phyloP scores from a whole-genome alignment of 495 filamentous ascomycete species.

The Talaromyces ruber region DNA sequence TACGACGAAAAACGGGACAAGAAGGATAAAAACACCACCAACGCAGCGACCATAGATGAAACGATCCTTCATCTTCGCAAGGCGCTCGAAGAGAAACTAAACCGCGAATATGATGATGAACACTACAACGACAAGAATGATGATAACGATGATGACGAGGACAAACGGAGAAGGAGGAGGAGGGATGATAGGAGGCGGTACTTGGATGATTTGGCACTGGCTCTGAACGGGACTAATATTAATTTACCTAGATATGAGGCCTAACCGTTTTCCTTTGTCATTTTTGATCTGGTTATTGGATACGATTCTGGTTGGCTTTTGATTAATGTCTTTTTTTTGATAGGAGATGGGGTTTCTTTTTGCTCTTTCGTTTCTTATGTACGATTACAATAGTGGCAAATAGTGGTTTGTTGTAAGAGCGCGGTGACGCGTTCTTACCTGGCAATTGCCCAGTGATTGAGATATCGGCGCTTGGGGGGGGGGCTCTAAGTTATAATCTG shows the following conservation, averaged over 20 bases:
- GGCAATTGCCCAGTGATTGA: too few relatives aligned
- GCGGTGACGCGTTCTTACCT: too few relatives aligned
- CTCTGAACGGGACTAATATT: neutral
- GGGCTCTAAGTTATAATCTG: too few relatives aligned
- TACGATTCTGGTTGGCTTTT: neutral
- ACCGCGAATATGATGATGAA: neutral
- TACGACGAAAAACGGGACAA: neutral
- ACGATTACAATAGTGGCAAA: neutral
- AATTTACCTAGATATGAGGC: conserved; percentile 3
- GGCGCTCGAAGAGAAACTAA: neutral
- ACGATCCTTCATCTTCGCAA: conserved; percentile 1
- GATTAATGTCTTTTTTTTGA: neutral
- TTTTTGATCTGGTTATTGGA: neutral
- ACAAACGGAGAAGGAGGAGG: neutral
- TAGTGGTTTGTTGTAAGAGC: too few relatives aligned
- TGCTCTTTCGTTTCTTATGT: neutral
- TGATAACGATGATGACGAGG: neutral
- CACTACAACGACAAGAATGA: neutral
- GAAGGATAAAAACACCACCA: neutral
- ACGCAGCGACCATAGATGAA: neutral
- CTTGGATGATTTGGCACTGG: neutral
- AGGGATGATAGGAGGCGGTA: neutral
- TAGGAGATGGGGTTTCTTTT: neutral
- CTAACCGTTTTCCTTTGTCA: neutral
- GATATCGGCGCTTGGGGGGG: too few relatives aligned